Evolutionary conservation across 192 early-diverging fungal species (phyloP), one percentile per base, ranked within the genome.

Genomic region (Backusella mclennaniae): DNA sequence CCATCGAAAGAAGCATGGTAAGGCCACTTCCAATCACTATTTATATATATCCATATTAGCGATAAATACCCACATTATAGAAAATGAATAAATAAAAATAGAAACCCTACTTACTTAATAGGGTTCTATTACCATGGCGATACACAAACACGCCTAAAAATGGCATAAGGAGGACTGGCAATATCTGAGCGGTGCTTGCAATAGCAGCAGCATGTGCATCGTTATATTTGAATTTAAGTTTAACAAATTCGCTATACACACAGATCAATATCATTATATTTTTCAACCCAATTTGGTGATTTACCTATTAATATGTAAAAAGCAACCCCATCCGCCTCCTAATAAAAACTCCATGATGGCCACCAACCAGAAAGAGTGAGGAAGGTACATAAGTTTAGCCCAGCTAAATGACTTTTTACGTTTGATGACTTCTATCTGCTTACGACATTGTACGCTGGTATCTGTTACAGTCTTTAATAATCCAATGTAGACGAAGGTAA

Each of bases 151-250:
- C 76, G 9, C 93, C 93, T 44, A 95, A 79, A 80, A 93, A 87
- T 9, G 93, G 93, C 71, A 91, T 90, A 70, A 91, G 46, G 63
- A 93, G 80, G 5, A 93, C 86, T n/a, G 93, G 93, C 49, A 91
- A 80, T 6, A 92, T 82, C 78, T 92, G 88, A 23, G 89, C 90
- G 33, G 92, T 77, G 33, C 90, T 91, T 17, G 92, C 92, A 4
- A 87, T 85, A 82, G 89, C 90, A 14, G 91, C 91, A 4, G 92
- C 92, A 3, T 87, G 67, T 6, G 80, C 56, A 71, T 93, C 89
- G 36, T 82, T 78, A 23, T 85, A 82, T 26, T 80, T 84, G 73
- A 91, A 95, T 11, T 91, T 89, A 70, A 92, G 83, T 74, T 92
- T 93, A 6, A 95, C 84, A 46, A 93, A 88, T 77, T 95, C 91